phyloP scores from a whole-genome alignment of 116 monocot genomes.

The Phalaenopsis hybrid region DNA sequence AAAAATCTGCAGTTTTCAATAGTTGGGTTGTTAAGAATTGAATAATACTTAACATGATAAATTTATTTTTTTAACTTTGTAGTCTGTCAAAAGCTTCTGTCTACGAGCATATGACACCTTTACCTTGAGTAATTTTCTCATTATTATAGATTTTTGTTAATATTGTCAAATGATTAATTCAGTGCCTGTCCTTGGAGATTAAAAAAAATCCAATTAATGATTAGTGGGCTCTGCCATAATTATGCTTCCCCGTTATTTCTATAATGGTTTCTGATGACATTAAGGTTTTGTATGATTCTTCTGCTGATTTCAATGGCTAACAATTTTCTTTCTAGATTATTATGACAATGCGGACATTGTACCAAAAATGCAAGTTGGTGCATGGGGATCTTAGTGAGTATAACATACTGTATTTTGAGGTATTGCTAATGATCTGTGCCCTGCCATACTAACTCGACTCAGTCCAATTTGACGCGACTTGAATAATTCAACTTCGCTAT shows the following conservation, averaged over 20 bases:
- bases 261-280: neutral
- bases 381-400: slow-evolving; percentile 98
- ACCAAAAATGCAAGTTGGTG: slow-evolving; percentile 91
- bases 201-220: neutral
- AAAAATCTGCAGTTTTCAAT: neutral
- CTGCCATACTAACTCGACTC: neutral
- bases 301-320: neutral
- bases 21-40: neutral
- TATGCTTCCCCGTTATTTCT: neutral
- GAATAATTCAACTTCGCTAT: neutral
- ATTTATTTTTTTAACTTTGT: neutral
- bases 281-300: neutral
- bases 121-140: neutral
- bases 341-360: slow-evolving; percentile 75
- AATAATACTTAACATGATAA: neutral
- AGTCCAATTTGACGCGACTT: neutral
- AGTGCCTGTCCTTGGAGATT: neutral
- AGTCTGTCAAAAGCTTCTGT: neutral
- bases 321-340: slow-evolving; percentile 55
- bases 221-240: neutral
- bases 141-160: neutral
- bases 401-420: slow-evolving; percentile 96
- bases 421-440: slow-evolving; percentile 11
- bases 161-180: neutral
- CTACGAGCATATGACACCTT: neutral